phyloP scores from a whole-genome alignment of 176 grass and related monocot genomes.

The Raddia distichophylla region DNA sequence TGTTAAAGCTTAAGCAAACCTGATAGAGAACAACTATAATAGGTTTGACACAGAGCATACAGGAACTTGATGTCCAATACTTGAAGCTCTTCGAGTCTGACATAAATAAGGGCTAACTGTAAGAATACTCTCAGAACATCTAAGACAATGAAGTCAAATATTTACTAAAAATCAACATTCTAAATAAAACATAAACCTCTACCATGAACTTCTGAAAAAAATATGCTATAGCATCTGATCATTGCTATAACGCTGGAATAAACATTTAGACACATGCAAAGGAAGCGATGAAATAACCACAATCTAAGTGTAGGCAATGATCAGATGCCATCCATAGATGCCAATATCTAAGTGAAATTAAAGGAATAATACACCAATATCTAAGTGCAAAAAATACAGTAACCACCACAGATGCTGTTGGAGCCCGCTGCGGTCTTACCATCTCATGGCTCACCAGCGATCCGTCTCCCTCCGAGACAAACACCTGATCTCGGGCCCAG shows the following conservation, averaged over 20 bases:
- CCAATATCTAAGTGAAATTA: no score
- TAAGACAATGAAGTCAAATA: neutral
- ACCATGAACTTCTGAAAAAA: neutral
- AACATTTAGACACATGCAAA: neutral
- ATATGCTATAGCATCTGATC: neutral
- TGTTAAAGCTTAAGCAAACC: constrained; percentile 52
- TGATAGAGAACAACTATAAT: constrained; percentile 91
- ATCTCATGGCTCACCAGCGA: no score
- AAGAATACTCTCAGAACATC: constrained; percentile 21
- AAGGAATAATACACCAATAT: no score
- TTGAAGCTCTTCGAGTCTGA: constrained; percentile 98
- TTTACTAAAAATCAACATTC: neutral
- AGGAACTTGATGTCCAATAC: constrained; percentile 98
- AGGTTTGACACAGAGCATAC: constrained; percentile 82
- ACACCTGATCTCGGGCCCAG: no score
- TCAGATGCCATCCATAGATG: no score
- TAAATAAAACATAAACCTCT: constrained; percentile 8
- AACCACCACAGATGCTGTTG: no score
- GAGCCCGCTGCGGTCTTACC: no score
- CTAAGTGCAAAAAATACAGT: no score
- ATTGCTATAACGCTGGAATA: neutral
- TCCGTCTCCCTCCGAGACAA: no score
- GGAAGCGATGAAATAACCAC: no score
- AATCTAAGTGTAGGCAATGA: no score
- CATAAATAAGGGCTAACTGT: constrained; percentile 31